Conservation (phyloP, 2,329 filamentous ascomycete species). For the Canariomyces notabilis region DNA sequence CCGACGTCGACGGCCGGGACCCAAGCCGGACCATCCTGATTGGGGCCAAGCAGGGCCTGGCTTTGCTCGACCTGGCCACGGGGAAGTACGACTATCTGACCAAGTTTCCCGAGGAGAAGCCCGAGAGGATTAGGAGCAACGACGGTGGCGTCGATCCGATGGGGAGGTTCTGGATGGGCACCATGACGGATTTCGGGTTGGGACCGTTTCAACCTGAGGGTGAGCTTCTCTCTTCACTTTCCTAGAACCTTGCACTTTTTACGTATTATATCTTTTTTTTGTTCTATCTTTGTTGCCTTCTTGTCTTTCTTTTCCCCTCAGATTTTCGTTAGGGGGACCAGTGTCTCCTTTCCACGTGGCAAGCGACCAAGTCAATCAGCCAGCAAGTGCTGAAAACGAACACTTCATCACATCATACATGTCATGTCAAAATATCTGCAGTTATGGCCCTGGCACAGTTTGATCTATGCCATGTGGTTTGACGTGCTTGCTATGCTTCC, state of each 20-base stretch:
- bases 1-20: constrained; percentile 66
- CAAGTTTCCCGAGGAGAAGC: constrained; percentile 40
- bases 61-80: constrained; percentile 63
- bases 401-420: not conserved
- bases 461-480: constrained; percentile 6
- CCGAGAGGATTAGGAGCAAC: constrained; percentile 62
- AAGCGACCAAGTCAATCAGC: not conserved
- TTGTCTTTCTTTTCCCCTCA: not conserved
- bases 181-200: constrained; percentile 70
- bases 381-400: not conserved
- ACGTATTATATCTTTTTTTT: constrained; percentile 11
- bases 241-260: not conserved
- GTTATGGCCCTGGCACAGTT: not conserved
- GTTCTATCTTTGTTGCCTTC: not conserved
- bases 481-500: constrained; percentile 2
- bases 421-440: not conserved
- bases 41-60: constrained; percentile 76
- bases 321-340: constrained; percentile 3
- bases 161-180: constrained; percentile 79
- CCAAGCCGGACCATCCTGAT: constrained; percentile 63
- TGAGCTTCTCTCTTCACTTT: constrained; percentile 28
- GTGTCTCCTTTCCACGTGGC: constrained; percentile 16
- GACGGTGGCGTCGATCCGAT: constrained; percentile 77
- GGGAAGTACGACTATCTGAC: constrained; percentile 51
- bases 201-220: constrained; percentile 57